Conservation (phyloP, 2,329 filamentous ascomycete species). For the Sclerotiophoma versabilis region DNA sequence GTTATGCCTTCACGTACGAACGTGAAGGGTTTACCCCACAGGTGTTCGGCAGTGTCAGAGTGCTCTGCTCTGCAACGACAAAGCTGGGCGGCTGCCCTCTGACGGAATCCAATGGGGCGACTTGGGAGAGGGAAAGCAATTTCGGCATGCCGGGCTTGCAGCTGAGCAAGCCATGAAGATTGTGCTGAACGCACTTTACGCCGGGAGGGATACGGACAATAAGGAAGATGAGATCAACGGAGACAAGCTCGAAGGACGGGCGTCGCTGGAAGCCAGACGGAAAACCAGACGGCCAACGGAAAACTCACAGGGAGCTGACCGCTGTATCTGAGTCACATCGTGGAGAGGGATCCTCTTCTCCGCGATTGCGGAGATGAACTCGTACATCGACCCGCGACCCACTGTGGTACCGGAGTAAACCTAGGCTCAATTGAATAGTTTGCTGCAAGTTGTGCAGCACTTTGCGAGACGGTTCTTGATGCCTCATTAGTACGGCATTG, state of each 20-base stretch:
- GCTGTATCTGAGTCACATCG: slow-evolving; percentile 8
- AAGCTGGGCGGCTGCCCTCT: slow-evolving; percentile 38
- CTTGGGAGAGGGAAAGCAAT: slow-evolving; percentile 29
- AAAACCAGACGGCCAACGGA: neutral
- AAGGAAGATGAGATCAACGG: neutral
- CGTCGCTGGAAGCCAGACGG: neutral
- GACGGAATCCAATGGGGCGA: slow-evolving; percentile 38
- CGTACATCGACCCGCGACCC: neutral
- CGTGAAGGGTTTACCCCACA: slow-evolving; percentile 44
- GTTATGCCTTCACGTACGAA: slow-evolving; percentile 42
- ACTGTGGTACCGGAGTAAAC: neutral
- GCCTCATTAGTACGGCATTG: neutral
- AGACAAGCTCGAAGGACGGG: neutral
- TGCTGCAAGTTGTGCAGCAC: neutral
- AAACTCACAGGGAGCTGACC: neutral
- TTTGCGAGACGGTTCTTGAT: neutral
- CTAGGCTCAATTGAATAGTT: neutral
- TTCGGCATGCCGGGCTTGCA: slow-evolving; percentile 39
- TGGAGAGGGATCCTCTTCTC: slow-evolving; percentile 1
- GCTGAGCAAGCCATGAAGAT: slow-evolving; percentile 34
- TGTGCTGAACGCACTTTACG: slow-evolving; percentile 39
- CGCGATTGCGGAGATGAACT: neutral
- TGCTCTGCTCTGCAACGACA: slow-evolving; percentile 37
- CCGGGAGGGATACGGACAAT: slow-evolving; percentile 14
- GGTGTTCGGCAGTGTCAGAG: slow-evolving; percentile 44